Conservation (phyloP, 305 asterid species). For the Petunia hybrid region DNA sequence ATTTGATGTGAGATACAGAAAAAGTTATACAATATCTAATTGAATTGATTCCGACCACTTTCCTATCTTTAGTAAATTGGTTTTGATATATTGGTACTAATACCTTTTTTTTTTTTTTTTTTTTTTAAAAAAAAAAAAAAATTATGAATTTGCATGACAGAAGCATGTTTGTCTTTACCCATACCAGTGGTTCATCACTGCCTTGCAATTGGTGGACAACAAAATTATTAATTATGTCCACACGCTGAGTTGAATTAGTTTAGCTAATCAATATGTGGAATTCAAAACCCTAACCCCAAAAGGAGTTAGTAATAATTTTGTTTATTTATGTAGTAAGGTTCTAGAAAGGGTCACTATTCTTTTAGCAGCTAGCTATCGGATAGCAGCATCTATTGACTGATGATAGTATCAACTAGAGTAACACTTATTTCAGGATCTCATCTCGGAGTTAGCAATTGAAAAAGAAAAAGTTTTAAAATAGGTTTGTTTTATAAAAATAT, state of each 20-base stretch:
- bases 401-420: no score
- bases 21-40: not conserved
- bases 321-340: not conserved
- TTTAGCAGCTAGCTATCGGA: not conserved
- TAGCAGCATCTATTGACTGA: no score
- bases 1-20: not conserved
- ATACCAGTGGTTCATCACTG: not conserved
- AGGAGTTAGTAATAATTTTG: not conserved
- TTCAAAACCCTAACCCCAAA: not conserved
- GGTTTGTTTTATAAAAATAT: no score
- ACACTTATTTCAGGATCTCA: no score
- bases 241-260: not conserved
- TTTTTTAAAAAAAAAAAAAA: not conserved
- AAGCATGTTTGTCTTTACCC: not conserved
- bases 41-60: not conserved
- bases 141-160: not conserved
- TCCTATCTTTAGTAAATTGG: conserved; percentile 5
- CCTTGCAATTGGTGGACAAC: conserved; percentile 7
- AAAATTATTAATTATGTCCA: not conserved
- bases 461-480: no score
- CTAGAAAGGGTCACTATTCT: not conserved
- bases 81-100: not conserved
- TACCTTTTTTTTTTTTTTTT: not conserved
- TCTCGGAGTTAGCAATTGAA: no score
- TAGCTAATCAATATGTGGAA: not conserved